Evolutionary conservation across 352 stramenopile species (phyloP), one percentile per base, ranked within the genome.

Genomic region (Pythium guiyangense): DNA sequence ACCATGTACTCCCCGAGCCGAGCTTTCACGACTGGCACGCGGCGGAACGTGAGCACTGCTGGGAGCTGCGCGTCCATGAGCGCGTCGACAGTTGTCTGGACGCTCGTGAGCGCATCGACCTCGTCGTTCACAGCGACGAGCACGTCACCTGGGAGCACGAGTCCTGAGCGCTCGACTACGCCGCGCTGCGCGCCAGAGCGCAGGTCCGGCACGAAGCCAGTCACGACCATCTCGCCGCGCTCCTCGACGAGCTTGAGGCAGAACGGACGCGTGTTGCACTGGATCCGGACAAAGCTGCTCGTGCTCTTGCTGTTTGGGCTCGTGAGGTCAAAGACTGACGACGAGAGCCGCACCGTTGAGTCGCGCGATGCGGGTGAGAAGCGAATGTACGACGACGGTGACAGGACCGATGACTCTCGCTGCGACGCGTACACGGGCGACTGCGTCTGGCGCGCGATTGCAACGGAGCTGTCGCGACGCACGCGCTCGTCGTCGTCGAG

Each of bases 91-190:
- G 78, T 71, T 12, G 65, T 67, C 17, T 84, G 66, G 15, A 86
- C 59, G n/a, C 61, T 88, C n/a, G 45, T 71, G 39, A 77, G 68
- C 42, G 48, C 61, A 29, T 69, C 69, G 52, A 59, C 73, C 17
- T 84, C 64, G 31, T 74, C 69, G 56, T 88, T 84, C 4, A 91
- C 74, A 4, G 63, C 73, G n/a, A 87, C 66, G 10, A 91, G 58
- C n/a, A 85, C 60, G 49, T 91, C 81, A 1, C 79, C 77, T 18
- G 66, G 43, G 3, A 78, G 69, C 12, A 90, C 71, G 4, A 75
- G 57, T 0, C 69, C 67, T 4, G 69, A 73, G 27, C 48, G 58
- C 60, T 88, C 78, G 12, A 86, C 45, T 25, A 66, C 62, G 20
- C 73, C 75, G 9, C 64, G 57, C 0, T 44, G 52, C n/a, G 64